phyloP scores from a whole-genome alignment of 768 basidiomycete genomes.

The Agaricus blazei region DNA sequence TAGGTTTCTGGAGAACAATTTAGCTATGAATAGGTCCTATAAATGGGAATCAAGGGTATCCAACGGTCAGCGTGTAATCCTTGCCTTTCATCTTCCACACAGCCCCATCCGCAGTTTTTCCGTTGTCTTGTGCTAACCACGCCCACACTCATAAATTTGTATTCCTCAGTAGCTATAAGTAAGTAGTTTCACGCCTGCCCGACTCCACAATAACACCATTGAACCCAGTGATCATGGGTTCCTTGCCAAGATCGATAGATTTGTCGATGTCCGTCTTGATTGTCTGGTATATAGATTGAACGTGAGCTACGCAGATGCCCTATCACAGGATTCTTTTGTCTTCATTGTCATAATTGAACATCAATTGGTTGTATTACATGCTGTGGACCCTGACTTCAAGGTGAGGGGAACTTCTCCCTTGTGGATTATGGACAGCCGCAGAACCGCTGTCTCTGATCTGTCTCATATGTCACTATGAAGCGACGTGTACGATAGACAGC shows the following conservation, averaged over 20 bases:
- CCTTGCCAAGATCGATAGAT: conserved; percentile 35
- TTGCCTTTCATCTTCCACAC: not conserved
- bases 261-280: too few relatives aligned
- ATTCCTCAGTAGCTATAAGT: conserved; percentile 22
- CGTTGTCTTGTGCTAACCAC: not conserved
- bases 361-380: conserved; percentile 13
- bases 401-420: not conserved
- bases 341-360: conserved; percentile 15
- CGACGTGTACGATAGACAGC: not conserved
- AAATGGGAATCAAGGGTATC: not conserved
- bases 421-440: too few relatives aligned
- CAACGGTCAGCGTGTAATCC: not conserved
- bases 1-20: too few relatives aligned
- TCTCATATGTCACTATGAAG: not conserved
- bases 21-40: not conserved
- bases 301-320: too few relatives aligned
- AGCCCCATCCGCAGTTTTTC: not conserved
- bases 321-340: too few relatives aligned
- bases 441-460: not conserved
- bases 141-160: not conserved
- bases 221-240: conserved; percentile 30
- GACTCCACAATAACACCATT: conserved; percentile 35
- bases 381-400: conserved; percentile 25
- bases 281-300: too few relatives aligned
- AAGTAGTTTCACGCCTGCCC: conserved; percentile 27